Base-by-base conservation (phyloP, 768 basidiomycete genomes). In the Lactifluus hygrophoroides region DNA sequence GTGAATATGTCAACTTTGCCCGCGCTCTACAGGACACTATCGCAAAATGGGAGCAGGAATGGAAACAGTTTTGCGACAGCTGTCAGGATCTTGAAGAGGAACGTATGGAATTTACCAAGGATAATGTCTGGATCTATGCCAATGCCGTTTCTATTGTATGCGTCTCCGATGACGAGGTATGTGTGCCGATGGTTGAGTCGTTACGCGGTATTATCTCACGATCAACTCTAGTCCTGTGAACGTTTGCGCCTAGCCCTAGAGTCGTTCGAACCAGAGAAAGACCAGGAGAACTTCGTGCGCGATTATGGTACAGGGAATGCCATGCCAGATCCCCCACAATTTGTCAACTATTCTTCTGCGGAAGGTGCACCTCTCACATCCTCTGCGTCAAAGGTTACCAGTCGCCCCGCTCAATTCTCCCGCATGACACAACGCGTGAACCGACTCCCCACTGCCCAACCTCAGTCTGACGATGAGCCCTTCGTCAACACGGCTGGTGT, bases 21-120 rank as follows among this genome's bases (percentile, higher is more conserved):
- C 82, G 81, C 55, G 86, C 84, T 0, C 71, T 96, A 40, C 81
- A 83, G 63, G 88, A 90, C 50, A 95, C 91, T 14, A 77, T 80
- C 21, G 77, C 74, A 50, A 87, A 88, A 66, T 98, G 95, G 96
- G 94, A 96, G 68, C 77, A 80, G 61, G 87, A 90, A 59, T 99
- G 96, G 96, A 94, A 90, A 71, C 75, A 75, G 3, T 98, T 96
- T 72, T 94, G 92, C 68, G 96, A 99, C 71, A 82, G 81, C 44
- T 91, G 91, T 61, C 96, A 99, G 72, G 96, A 99, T 73, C 73
- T 96, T 50, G 96, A 99, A 67, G 94, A 97, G 65, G 86, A 94
- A 58, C 81, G 96, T n/a, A 73, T 94, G 68, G 91, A 94, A 60
- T 91, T 95, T 69, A 85, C 88, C 76, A 97, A 95, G 73, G 91